Evolutionary conservation across 176 grass and related monocot species (phyloP), one percentile per base, ranked within the genome.

Genomic region (Aegilops speltoides): DNA sequence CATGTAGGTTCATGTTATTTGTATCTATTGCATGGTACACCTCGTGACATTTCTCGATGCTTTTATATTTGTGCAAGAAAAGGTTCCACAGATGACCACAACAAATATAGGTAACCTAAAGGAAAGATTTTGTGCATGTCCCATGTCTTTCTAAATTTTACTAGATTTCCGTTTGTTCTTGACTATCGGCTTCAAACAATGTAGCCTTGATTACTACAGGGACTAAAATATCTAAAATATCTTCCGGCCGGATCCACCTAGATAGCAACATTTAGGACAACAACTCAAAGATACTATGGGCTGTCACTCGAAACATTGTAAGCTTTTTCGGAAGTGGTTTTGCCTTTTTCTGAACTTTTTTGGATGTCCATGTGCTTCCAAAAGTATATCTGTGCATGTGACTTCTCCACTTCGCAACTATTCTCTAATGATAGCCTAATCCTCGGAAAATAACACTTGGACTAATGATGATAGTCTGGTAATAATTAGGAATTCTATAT

Each of bases 251-350:
- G 13, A 48, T 75, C 72, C 41, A 48, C 72, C 72, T 75, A 23
- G 72, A 75, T 75, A 46, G 72, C 41, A 26, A 75, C 72, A 36
- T 14, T 23, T 64, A 33, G 40, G 17, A 5, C 2, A 22, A 3
- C 1, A 41, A 22, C 6, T 59, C 41, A 17, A 76, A 31, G 43
- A 84, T 64, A 84, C 38, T 13, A 50, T 76, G 59, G 71, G 19
- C 26, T 20, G 8, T 50, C 10, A n/a, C 0, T 6, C 1, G 13
- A 75, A 50, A 76, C 13, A 65, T 19, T 9, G 26, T 16, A 34
- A 34, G 61, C 59, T 77, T 84, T 64, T 6, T 65, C 34, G 31
- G 4, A 64, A 50, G 83, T 50, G 83, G 40, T 77, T 76, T 76
- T 76, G 38, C 24, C 5, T 76, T 66, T 14, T 19, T 11, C 25